Evolutionary conservation across 2,329 filamentous ascomycete genomes (phyloP).

Genomic region (Ascochyta koolunga): DNA sequence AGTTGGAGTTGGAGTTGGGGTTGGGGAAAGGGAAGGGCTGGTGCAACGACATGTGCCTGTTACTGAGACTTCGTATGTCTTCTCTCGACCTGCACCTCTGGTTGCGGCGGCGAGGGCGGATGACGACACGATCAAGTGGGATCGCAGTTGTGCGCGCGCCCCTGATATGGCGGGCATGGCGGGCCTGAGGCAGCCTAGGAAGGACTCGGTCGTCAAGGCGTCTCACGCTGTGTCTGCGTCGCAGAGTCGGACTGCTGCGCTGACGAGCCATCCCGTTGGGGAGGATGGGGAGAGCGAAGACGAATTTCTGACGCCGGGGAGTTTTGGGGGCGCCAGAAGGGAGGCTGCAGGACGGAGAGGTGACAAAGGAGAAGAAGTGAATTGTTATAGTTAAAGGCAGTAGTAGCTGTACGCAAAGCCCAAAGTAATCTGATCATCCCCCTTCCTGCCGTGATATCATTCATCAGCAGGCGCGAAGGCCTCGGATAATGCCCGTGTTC

Average conservation of each 20-base stretch:
- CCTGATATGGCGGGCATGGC: too few relatives aligned
- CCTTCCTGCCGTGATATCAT: slow-evolving; percentile 19
- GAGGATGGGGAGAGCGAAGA: slow-evolving; percentile 1
- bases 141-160: too few relatives aligned
- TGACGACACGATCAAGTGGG: too few relatives aligned
- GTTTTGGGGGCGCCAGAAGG: not conserved
- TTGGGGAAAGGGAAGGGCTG: too few relatives aligned
- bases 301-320: slow-evolving; percentile 1
- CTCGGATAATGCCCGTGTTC: slow-evolving; percentile 10
- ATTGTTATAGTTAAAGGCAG: slow-evolving; percentile 21
- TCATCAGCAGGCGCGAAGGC: slow-evolving; percentile 9
- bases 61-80: not conserved
- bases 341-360: not conserved
- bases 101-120: too few relatives aligned
- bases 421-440: slow-evolving; percentile 3
- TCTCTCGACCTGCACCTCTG: too few relatives aligned
- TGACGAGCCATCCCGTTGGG: slow-evolving; percentile 11
- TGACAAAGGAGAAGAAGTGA: slow-evolving; percentile 15
- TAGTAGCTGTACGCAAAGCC: slow-evolving; percentile 11
- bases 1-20: too few relatives aligned
- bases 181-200: not conserved
- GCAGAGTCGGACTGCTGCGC: slow-evolving; percentile 6
- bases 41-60: not conserved
- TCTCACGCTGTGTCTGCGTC: not conserved
- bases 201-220: slow-evolving; percentile 3